Evolutionary conservation across 139 green algal genomes (phyloP).

Genomic region (Trebouxia sp.): DNA sequence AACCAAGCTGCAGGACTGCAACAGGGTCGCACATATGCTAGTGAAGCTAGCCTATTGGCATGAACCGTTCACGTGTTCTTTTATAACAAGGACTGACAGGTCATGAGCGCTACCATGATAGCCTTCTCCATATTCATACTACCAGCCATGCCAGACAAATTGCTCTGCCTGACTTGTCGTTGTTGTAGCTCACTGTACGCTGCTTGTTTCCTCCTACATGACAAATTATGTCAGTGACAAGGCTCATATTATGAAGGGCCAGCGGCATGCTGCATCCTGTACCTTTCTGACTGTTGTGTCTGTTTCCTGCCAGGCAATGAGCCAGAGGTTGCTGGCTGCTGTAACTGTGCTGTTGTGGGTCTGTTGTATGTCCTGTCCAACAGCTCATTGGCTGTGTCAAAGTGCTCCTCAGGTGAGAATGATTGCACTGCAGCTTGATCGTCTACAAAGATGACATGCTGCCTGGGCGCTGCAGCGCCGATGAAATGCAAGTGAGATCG

Average conservation of each 20-base stretch:
- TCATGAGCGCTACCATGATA: constrained; percentile 47
- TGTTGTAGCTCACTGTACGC: constrained; percentile 85
- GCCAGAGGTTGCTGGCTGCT: neutral
- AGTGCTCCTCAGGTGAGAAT: constrained; percentile 70
- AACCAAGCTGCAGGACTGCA: neutral
- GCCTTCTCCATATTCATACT: constrained; percentile 73
- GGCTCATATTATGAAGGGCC: too few species aligned
- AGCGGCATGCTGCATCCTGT: constrained; percentile 2
- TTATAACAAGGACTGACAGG: neutral
- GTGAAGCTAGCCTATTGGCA: too few species aligned
- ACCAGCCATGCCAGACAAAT: constrained; percentile 57
- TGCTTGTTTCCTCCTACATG: constrained; percentile 53
- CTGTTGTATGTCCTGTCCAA: constrained; percentile 81
- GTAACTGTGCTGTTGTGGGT: constrained; percentile 50
- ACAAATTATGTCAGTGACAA: too few species aligned
- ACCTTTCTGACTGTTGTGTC: neutral
- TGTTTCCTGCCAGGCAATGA: neutral
- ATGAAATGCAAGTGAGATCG: constrained; percentile 83
- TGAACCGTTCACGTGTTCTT: too few species aligned
- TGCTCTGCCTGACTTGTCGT: constrained; percentile 61
- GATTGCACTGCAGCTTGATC: constrained; percentile 41
- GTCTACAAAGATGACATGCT: constrained; percentile 84
- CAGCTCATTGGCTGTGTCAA: constrained; percentile 80
- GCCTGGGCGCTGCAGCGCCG: constrained; percentile 51
- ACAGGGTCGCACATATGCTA: neutral